These are phyloP conservation scores for Sugiyamaella lignohabitans DNA, from an alignment of 805 yeast genomes.

Conservation along the genomic window DNA sequence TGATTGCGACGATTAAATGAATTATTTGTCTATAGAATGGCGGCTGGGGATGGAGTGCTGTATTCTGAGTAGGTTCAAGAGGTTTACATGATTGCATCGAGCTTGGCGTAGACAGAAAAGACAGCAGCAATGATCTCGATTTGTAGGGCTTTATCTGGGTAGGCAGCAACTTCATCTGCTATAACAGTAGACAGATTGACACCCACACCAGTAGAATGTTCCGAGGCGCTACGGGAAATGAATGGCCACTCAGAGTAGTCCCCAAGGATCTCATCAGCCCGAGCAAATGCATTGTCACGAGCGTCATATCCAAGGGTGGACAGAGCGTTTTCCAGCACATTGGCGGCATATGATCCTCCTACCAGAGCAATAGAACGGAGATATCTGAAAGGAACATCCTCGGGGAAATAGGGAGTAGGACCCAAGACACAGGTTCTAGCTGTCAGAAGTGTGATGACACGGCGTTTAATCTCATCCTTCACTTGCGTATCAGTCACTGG, in stretches of 20 bases:
- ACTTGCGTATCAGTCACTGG: slow-evolving; percentile 84
- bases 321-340: slow-evolving; percentile 86
- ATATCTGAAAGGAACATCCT: slow-evolving; percentile 56
- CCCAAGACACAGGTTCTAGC: slow-evolving; percentile 59
- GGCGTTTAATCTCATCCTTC: slow-evolving; percentile 70
- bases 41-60: no score
- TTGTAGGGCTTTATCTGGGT: slow-evolving; percentile 52
- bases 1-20: no score
- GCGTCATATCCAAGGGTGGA: slow-evolving; percentile 68
- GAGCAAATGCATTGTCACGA: slow-evolving; percentile 83
- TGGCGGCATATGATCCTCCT: slow-evolving; percentile 90
- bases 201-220: slow-evolving; percentile 49
- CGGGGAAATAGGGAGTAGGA: slow-evolving; percentile 60
- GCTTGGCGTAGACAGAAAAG: slow-evolving; percentile 77
- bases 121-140: slow-evolving; percentile 92
- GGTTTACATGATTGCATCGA: slow-evolving; percentile 77
- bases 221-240: slow-evolving; percentile 38
- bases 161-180: slow-evolving; percentile 44
- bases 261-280: slow-evolving; percentile 86
- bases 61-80: no score
- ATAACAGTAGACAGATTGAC: slow-evolving; percentile 54
- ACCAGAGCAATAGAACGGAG: slow-evolving; percentile 77
- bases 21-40: no score
- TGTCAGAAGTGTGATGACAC: slow-evolving; percentile 65
- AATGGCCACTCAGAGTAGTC: slow-evolving; percentile 88